Conservation (phyloP, 2,329 filamentous ascomycete genomes). For the Bipolaris sorokiniana region DNA sequence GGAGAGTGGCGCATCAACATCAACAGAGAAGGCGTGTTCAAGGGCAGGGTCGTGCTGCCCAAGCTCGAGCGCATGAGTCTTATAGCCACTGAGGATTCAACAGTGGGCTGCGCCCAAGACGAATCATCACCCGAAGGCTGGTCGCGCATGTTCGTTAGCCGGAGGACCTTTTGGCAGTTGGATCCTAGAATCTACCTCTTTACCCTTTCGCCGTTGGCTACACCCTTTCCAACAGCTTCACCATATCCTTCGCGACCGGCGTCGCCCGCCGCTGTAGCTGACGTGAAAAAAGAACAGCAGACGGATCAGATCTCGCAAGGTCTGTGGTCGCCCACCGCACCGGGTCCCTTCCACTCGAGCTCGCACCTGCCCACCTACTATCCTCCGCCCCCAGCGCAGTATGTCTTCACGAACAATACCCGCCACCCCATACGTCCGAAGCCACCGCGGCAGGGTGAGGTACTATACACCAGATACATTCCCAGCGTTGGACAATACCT, state of each 20-base stretch:
- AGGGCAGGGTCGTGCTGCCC: constrained; percentile 79
- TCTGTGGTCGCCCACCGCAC: constrained; percentile 50
- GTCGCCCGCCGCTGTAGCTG: constrained; percentile 53
- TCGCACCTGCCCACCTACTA: constrained; percentile 92
- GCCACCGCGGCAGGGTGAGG: constrained; percentile 85
- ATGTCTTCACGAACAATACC: constrained; percentile 76
- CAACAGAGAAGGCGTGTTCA: constrained; percentile 84
- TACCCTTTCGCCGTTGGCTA: constrained; percentile 69
- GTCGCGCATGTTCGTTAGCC: constrained; percentile 81
- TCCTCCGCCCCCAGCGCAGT: constrained; percentile 81
- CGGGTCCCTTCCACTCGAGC: constrained; percentile 77
- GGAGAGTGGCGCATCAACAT: constrained; percentile 89
- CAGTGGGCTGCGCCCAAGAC: constrained; percentile 69
- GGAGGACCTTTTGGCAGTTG: constrained; percentile 88
- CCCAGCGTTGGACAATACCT: constrained; percentile 83
- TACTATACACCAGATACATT: constrained; percentile 88
- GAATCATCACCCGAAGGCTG: constrained; percentile 70
- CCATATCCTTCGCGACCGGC: constrained; percentile 59
- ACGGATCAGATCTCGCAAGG: constrained; percentile 42
- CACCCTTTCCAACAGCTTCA: constrained; percentile 57
- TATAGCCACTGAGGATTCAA: constrained; percentile 75
- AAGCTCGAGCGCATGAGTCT: constrained; percentile 95
- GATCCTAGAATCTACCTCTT: constrained; percentile 88
- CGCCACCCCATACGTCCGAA: constrained; percentile 88
- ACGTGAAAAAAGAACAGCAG: constrained; percentile 36